Percentiles rank a stretch among this genome's conserved stretches.
Evolutionary conservation across 1,284 basidiomycete species (phyloP).

Genomic region (Malassezia sympodialis): DNA sequence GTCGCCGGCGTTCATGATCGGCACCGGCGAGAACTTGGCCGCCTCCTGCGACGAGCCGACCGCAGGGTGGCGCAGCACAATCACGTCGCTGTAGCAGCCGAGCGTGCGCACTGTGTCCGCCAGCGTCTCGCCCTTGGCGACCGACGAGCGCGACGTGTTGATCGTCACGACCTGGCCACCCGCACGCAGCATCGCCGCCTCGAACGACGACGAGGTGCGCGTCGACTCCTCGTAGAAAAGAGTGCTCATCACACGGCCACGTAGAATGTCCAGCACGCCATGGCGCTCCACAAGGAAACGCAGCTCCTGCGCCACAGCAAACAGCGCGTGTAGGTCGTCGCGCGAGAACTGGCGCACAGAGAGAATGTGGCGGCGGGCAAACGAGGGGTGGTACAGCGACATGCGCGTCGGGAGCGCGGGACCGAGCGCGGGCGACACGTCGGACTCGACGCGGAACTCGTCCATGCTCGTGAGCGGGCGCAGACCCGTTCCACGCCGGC

Average conservation of each 20-base stretch:
- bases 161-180: conserved; percentile 88
- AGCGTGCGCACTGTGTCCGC: conserved; percentile 89
- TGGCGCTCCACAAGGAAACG: conserved; percentile 84
- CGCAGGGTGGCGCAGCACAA: conserved; percentile 87
- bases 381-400: conserved; percentile 54
- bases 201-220: conserved; percentile 76
- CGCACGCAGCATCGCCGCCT: conserved; percentile 95
- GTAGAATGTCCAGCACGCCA: conserved; percentile 77
- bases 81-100: conserved; percentile 88
- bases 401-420: conserved; percentile 20
- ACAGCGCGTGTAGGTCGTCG: conserved; percentile 83
- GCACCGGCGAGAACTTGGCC: conserved; percentile 88
- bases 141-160: conserved; percentile 70
- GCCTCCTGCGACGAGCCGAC: conserved; percentile 64
- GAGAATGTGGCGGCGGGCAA: conserved; percentile 70
- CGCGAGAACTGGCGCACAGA: conserved; percentile 87
- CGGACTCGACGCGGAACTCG: conserved; percentile 19
- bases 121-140: conserved; percentile 85
- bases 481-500: conserved; percentile 18
- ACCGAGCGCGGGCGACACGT: not conserved
- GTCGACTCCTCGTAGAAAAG: conserved; percentile 98
- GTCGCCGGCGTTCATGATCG: conserved; percentile 92
- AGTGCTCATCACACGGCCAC: conserved; percentile 84
- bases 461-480: conserved; percentile 16
- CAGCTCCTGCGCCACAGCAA: conserved; percentile 93